Conservation (phyloP, 176 grass and related monocot species). For the Eleusine indica region DNA sequence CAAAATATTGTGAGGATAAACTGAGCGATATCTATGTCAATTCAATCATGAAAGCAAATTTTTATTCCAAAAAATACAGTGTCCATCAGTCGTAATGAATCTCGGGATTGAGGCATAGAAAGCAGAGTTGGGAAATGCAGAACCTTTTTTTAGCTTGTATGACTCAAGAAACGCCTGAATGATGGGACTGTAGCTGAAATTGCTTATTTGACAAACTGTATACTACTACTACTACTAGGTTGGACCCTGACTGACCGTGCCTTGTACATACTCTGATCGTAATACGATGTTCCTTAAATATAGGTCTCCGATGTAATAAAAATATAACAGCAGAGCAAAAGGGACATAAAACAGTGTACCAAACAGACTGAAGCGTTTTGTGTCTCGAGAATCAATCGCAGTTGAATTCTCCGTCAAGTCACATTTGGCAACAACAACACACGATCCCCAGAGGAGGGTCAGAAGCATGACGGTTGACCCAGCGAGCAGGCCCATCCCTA, state of each 20-base stretch:
- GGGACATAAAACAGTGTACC: conserved; percentile 37
- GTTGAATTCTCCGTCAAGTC: conserved; percentile 67
- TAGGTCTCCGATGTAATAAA: not conserved
- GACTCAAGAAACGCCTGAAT: not conserved
- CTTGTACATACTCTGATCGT: not conserved
- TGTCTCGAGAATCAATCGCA: conserved; percentile 67
- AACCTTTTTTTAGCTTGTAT: not conserved
- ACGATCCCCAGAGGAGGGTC: conserved; percentile 89
- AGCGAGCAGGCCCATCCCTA: conserved; percentile 93
- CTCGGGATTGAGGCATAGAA: not conserved
- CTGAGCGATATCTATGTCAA: not conserved
- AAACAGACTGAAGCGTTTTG: conserved; percentile 67
- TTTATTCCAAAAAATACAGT: not conserved
- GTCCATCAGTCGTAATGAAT: conserved; percentile 19
- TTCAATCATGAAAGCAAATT: not conserved
- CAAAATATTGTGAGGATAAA: conserved; percentile 17
- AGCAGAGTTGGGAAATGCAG: not conserved
- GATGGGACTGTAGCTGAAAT: not conserved
- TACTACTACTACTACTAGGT: not conserved
- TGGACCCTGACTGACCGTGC: not conserved
- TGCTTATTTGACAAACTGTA: not conserved
- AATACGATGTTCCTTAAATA: not conserved
- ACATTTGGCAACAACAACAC: conserved; percentile 83
- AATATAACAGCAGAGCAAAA: not conserved
- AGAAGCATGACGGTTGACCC: conserved; percentile 89